phyloP scores from a whole-genome alignment of 352 stramenopile species.

The Globisporangium rhizosaccharum region DNA sequence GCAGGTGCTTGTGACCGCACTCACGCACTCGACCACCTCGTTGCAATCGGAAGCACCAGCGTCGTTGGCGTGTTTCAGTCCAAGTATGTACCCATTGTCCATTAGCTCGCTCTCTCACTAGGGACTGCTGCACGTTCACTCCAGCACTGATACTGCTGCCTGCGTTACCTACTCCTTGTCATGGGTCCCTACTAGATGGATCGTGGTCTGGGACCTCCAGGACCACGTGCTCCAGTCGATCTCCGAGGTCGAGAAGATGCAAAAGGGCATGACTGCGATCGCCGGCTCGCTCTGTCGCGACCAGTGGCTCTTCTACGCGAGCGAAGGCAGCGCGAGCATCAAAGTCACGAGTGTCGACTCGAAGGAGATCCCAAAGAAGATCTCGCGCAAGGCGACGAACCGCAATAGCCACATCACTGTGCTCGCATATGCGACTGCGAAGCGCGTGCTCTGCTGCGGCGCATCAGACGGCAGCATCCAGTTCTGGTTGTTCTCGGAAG shows the following conservation, averaged over 20 bases:
- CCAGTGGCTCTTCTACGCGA: slow-evolving; percentile 65
- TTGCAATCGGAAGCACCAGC: slow-evolving; percentile 34
- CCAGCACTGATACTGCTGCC: slow-evolving; percentile 1
- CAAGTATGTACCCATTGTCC: slow-evolving; percentile 8
- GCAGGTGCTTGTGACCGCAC: slow-evolving; percentile 4
- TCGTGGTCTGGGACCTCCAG: slow-evolving; percentile 64
- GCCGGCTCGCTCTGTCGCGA: slow-evolving; percentile 50
- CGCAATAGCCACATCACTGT: slow-evolving; percentile 45
- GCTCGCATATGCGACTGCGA: slow-evolving; percentile 49
- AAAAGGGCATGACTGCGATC: slow-evolving; percentile 50
- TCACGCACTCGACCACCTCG: slow-evolving; percentile 44
- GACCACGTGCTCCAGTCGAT: slow-evolving; percentile 56
- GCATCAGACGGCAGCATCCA: slow-evolving; percentile 62
- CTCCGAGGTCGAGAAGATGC: slow-evolving; percentile 55
- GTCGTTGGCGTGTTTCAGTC: slow-evolving; percentile 56
- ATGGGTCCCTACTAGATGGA: slow-evolving; percentile 4
- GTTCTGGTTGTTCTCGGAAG: slow-evolving; percentile 50
- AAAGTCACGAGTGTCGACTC: slow-evolving; percentile 44
- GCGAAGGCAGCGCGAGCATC: slow-evolving; percentile 73
- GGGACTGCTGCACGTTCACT: neutral
- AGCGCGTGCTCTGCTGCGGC: slow-evolving; percentile 49
- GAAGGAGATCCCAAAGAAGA: slow-evolving; percentile 54
- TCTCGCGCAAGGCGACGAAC: slow-evolving; percentile 60
- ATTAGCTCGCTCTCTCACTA: neutral
- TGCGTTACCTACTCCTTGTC: too few relatives aligned